Conservation (phyloP, 1,139 yeast genomes). For the Meyerozyma guilliermondii region DNA sequence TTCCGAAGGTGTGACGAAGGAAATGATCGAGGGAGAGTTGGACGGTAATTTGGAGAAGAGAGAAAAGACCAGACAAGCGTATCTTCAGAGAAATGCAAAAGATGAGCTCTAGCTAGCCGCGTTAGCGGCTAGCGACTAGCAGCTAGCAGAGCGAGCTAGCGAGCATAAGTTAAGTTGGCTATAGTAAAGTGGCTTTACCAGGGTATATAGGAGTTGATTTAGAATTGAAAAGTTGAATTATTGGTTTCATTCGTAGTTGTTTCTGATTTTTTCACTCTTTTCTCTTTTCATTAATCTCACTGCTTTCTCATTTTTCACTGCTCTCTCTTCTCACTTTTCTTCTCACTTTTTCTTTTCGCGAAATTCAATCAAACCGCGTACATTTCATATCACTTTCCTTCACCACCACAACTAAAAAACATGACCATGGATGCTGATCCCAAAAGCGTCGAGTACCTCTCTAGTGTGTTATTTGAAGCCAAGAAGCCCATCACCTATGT, state of each 20-base stretch:
- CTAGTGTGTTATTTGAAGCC: slow-evolving; percentile 21
- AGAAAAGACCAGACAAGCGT: slow-evolving; percentile 24
- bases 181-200: no score
- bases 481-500: slow-evolving; percentile 26
- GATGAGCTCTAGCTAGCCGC: slow-evolving; percentile 19
- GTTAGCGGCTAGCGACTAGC: no score
- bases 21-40: slow-evolving; percentile 38
- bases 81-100: slow-evolving; percentile 10
- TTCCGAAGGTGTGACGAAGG: slow-evolving; percentile 51
- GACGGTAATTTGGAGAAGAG: slow-evolving; percentile 31
- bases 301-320: background rate
- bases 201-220: no score
- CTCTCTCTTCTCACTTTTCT: background rate
- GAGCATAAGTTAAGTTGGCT: no score
- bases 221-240: no score
- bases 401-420: background rate
- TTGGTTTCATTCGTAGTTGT: no score
- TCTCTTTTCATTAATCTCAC: no score
- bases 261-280: no score
- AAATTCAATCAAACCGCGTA: background rate
- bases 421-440: slow-evolving; percentile 34
- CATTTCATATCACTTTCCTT: background rate
- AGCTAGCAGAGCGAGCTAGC: background rate
- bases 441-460: slow-evolving; percentile 26
- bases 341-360: background rate